A percentile compares a stretch with the other conserved stretches of the same genome.
Conservation (phyloP, 2,329 filamentous ascomycete species). For the Beauveria sp. region DNA sequence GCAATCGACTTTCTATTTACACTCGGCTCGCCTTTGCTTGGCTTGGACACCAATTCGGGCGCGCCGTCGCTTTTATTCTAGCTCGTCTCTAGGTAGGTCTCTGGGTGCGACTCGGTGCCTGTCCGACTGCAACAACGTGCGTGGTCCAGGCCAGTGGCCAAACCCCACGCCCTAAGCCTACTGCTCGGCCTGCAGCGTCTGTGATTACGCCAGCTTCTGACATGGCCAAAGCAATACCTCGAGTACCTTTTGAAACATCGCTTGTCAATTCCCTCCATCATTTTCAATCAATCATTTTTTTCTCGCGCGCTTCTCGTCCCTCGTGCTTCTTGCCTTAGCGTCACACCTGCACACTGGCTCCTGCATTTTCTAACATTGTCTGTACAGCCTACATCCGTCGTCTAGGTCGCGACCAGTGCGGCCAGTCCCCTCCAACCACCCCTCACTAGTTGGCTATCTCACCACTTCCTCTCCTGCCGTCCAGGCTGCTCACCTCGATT, state of each 20-base stretch:
- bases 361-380: constrained; percentile 11
- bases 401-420: constrained; percentile 17
- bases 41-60: neutral
- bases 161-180: neutral
- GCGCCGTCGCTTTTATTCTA: neutral
- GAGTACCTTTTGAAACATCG: neutral
- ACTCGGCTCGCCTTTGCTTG: neutral
- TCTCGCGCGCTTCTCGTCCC: neutral
- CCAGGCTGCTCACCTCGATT: constrained; percentile 43
- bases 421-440: constrained; percentile 48
- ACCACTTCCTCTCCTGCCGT: constrained; percentile 63
- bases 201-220: constrained; percentile 7
- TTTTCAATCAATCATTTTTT: constrained; percentile 13
- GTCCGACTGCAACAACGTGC: neutral
- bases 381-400: constrained; percentile 8
- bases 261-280: constrained; percentile 15
- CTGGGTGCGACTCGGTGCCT: neutral
- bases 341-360: neutral
- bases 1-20: too few species aligned
- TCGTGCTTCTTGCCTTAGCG: neutral
- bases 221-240: neutral
- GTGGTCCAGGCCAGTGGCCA: neutral
- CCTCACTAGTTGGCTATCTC: constrained; percentile 60
- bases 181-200: neutral
- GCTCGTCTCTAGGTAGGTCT: too few species aligned